Evolutionary conservation across 352 stramenopile species (phyloP), one percentile per base, ranked within the genome.

Genomic region (Globisporangium heterothallicum): DNA sequence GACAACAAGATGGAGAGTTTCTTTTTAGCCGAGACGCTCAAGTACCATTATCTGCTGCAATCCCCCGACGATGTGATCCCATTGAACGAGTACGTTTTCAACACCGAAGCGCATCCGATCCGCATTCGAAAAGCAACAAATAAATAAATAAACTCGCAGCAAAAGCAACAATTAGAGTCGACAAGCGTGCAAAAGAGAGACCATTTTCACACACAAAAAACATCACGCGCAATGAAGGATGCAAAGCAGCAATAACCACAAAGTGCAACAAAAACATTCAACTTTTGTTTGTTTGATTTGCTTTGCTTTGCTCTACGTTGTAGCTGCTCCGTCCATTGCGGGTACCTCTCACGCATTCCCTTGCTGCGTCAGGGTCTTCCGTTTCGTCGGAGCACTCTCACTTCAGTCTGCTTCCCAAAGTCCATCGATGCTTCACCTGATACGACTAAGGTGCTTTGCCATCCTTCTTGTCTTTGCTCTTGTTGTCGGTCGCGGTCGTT

Each of bases 1-100:
- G 80, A 98, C 18, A 86, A 99, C 82, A 86, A 93, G 52, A 98
- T 98, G 96, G 95, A 99, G 70, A 98, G 84, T 46, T 99, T 99
- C 70, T 99, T 99, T 66, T 60, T 98, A 29, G 95, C 96, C 12
- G 97, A 99, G 77, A 99, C 96, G 25, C 73, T 99, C 40, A 99
- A 99, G 78, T 99, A 99, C 60, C 70, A 98, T 27, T 99, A 98
- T 67, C 70, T 99, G 44, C 74, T 98, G 8, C 88, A 97, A 64
- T 72, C 67, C 4, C 73, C 85, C 9, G 74, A 88, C 25, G 62
- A 79, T 38, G 45, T 89, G 18, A 69, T 97, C 52, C 70, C 97
- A 4, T 65, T 99, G n/a, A 85, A 97, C 56, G 86, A 97, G 60
- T 93, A 94, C 57, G 89, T 98, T 1, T 97, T 98, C 71, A 98